A percentile compares a stretch with the other conserved stretches of the same genome.
These are phyloP conservation scores for Sclerotinia spermophila DNA, from an alignment of 2,329 filamentous ascomycete species.

Conservation along the genomic window DNA sequence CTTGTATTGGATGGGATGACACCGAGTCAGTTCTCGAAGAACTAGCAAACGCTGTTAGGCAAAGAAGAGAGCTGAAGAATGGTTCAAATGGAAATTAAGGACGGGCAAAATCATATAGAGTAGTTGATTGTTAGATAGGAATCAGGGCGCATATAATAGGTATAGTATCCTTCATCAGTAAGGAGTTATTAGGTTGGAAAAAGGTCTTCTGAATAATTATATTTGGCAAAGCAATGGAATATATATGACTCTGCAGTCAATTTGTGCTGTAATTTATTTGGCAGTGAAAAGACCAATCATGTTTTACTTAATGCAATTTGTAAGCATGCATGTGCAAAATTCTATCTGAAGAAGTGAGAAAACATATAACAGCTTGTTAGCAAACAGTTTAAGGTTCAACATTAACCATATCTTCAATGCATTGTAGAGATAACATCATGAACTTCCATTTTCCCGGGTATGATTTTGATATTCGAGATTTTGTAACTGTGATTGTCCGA, in stretches of 20 bases:
- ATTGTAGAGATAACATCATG: background rate
- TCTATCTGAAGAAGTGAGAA: background rate
- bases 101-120: too few relatives aligned
- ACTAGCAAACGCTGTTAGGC: slow-evolving; percentile 75
- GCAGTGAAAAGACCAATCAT: background rate
- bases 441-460: background rate
- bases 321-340: background rate
- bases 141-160: background rate
- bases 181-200: slow-evolving; percentile 9
- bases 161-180: background rate
- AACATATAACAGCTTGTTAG: background rate
- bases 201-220: slow-evolving; percentile 3
- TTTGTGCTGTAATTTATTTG: background rate
- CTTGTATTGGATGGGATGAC: slow-evolving; percentile 92
- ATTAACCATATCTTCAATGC: background rate
- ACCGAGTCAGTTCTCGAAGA: slow-evolving; percentile 74
- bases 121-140: background rate
- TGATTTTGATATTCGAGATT: background rate
- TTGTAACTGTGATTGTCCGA: background rate
- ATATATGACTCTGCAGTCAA: background rate
- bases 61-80: slow-evolving; percentile 54
- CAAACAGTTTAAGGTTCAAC: background rate
- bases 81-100: slow-evolving; percentile 20
- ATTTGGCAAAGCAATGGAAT: background rate
- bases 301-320: background rate